Conservation (phyloP, 177 flowering plant species). For the Vitis hybrid region DNA sequence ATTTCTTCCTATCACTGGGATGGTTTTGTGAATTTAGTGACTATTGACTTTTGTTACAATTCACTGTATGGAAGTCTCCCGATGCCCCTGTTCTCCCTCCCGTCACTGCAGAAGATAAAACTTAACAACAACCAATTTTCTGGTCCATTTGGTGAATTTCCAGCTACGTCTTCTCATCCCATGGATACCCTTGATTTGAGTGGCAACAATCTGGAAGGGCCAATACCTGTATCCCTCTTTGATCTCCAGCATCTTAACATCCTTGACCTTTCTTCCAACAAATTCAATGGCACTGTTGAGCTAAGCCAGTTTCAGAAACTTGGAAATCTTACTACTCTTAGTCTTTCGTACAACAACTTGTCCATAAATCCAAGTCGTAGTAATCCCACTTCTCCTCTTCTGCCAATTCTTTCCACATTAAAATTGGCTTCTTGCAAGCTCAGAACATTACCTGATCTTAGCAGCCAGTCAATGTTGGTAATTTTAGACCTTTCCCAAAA, state of each 20-base stretch:
- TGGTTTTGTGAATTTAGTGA: conserved; percentile 13
- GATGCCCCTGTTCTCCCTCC: conserved; percentile 23
- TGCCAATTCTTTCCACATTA: neutral
- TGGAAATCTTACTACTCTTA: neutral
- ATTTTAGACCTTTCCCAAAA: conserved; percentile 42
- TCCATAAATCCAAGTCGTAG: neutral
- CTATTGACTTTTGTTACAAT: conserved; percentile 1
- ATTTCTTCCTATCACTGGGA: conserved; percentile 20
- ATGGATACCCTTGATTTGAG: conserved; percentile 16
- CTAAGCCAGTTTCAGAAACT: neutral
- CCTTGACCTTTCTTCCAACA: conserved; percentile 1
- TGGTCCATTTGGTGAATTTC: conserved; percentile 10
- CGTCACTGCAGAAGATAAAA: conserved; percentile 10
- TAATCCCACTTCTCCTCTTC: neutral
- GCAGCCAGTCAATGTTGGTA: neutral
- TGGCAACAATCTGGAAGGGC: too few relatives aligned
- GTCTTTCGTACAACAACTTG: conserved; percentile 18
- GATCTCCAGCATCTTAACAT: neutral
- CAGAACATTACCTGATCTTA: too few relatives aligned
- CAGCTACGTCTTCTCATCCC: conserved; percentile 8
- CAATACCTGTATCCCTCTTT: conserved; percentile 6
- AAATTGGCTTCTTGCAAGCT: too few relatives aligned
- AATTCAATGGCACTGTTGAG: neutral
- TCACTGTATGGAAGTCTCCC: conserved; percentile 31
- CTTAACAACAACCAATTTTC: too few relatives aligned